Conservation (phyloP, 306 rosid genomes). For the Vigna mungo region DNA sequence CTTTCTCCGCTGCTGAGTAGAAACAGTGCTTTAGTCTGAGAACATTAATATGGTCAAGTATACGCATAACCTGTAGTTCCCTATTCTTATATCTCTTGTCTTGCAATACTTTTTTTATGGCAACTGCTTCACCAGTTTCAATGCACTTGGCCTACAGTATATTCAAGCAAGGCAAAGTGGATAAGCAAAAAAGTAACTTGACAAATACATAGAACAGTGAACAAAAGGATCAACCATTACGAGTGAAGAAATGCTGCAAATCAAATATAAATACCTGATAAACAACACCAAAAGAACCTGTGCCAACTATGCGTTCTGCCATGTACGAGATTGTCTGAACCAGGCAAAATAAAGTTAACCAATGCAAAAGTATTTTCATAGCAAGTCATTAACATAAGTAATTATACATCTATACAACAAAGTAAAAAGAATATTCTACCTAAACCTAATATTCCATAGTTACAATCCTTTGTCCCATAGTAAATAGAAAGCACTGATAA, state of each 20-base stretch:
- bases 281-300: slow-evolving; percentile 98
- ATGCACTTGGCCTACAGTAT: slow-evolving; percentile 80
- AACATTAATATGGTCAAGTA: slow-evolving; percentile 84
- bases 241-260: slow-evolving; percentile 13
- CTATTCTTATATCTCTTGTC: slow-evolving; percentile 95
- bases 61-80: slow-evolving; percentile 88
- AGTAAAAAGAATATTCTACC: background rate
- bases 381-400: slow-evolving; percentile 23
- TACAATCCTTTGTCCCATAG: slow-evolving; percentile 2
- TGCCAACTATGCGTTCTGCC: slow-evolving; percentile 98
- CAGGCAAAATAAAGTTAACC: slow-evolving; percentile 28
- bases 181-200: slow-evolving; percentile 29
- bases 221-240: slow-evolving; percentile 11
- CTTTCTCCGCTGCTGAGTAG: slow-evolving; percentile 83
- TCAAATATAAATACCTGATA: slow-evolving; percentile 74
- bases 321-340: slow-evolving; percentile 80
- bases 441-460: slow-evolving; percentile 20
- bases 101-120: slow-evolving; percentile 91
- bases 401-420: background rate
- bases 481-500: background rate
- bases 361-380: background rate
- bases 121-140: slow-evolving; percentile 86
- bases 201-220: background rate
- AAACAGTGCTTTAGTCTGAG: slow-evolving; percentile 85
- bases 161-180: slow-evolving; percentile 17